phyloP scores from a whole-genome alignment of 1,284 basidiomycete species.

The Polyporus tsugae region DNA sequence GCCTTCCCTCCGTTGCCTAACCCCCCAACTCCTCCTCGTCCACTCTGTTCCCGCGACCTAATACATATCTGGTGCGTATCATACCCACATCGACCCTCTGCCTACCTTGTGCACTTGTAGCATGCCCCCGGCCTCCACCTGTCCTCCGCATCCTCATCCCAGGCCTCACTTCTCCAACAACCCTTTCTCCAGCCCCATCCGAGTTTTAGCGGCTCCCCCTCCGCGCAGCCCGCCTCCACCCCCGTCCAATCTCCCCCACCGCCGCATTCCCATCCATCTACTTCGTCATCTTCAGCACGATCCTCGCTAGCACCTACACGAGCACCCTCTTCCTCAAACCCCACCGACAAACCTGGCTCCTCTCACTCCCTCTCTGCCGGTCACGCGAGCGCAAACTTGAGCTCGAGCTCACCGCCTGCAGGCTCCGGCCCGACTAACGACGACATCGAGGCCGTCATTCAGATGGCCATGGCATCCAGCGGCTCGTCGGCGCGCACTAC shows the following conservation, averaged over 20 bases:
- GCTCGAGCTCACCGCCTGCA: constrained; percentile 12
- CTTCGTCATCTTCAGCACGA: constrained; percentile 4
- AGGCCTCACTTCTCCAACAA: constrained; percentile 3
- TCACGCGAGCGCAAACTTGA: background rate
- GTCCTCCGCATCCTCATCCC: constrained; percentile 9
- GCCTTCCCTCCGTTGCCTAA: background rate
- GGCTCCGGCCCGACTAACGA: constrained; percentile 62
- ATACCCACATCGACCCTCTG: background rate
- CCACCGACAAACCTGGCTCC: constrained; percentile 14
- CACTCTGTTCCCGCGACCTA: background rate
- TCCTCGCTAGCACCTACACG: constrained; percentile 14
- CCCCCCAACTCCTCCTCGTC: background rate
- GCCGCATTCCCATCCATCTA: constrained; percentile 1
- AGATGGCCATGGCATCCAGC: constrained; percentile 63
- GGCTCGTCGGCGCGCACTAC: constrained; percentile 53
- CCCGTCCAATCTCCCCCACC: constrained; percentile 25
- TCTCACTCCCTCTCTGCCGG: constrained; percentile 10
- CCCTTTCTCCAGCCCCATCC: constrained; percentile 16
- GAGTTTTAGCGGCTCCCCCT: constrained; percentile 13
- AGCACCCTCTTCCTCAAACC: constrained; percentile 3
- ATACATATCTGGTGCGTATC: constrained; percentile 20
- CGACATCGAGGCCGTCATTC: constrained; percentile 84
- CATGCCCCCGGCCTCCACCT: constrained; percentile 13
- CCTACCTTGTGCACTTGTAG: background rate
- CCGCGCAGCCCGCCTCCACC: constrained; percentile 20